These are phyloP conservation scores for Pelargonium myrrhifolium DNA, from an alignment of 441 rosid species.

Conservation along the genomic window DNA sequence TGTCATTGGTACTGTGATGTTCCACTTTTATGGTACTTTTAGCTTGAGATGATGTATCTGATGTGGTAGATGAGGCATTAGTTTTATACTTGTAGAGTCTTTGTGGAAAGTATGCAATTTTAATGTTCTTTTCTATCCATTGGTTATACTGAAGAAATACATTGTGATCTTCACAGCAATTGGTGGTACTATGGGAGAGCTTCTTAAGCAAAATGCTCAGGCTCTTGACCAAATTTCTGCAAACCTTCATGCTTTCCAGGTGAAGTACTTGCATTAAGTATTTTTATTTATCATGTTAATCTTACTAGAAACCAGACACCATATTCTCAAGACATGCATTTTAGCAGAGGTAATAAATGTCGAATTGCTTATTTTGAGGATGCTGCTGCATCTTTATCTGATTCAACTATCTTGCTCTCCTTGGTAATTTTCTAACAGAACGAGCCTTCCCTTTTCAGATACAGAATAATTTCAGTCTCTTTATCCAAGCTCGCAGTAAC, in stretches of 20 bases:
- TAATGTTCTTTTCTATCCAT: not conserved
- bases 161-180: not conserved
- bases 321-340: not conserved
- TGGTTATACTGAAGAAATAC: not conserved
- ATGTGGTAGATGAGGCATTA: too few species aligned
- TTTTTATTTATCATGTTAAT: not conserved
- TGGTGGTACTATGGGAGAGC: not conserved
- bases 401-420: not conserved
- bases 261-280: not conserved
- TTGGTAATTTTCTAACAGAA: not conserved
- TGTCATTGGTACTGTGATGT: too few species aligned
- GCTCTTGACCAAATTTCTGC: not conserved
- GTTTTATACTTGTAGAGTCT: too few species aligned
- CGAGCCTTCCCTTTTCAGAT: slow-evolving; percentile 28
- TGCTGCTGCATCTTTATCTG: not conserved
- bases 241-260: not conserved
- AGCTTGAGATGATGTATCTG: too few species aligned
- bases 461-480: slow-evolving; percentile 37
- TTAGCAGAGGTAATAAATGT: not conserved
- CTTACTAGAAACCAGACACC: not conserved
- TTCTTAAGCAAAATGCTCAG: slow-evolving; percentile 8
- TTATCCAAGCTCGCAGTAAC: slow-evolving; percentile 37
- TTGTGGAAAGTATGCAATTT: not conserved
- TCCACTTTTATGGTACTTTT: too few species aligned
- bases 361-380: not conserved